Evolutionary conservation across 345 rosid genomes (phyloP), one percentile per base, ranked within the genome.

Genomic region (Draba incana): DNA sequence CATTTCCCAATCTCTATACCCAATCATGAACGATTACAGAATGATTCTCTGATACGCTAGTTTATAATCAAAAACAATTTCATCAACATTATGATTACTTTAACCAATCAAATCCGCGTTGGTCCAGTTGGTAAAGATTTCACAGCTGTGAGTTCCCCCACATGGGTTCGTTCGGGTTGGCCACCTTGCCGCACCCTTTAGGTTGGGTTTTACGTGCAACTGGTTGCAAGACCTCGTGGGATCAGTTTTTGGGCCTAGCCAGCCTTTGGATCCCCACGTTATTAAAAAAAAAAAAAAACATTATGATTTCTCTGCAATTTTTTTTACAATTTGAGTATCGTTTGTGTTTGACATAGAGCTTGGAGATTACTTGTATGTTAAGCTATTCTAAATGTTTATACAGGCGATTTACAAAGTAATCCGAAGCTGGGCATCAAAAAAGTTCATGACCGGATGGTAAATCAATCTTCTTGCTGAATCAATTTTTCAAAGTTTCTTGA

Each of bases 371-470:
- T 68, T 75, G 70, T 62, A 0, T 31, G 53, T 48, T 39, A 69
- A 57, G 79, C 43, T 39, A 69, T 41, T 55, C 5, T 0, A 3
- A 11, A 25, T 52, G 28, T 14, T 68, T 39, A 63, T 54, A 33
- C 81, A 84, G 92, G 84, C 89, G 50, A 51, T 84, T 51, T 78
- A 66, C 71, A 84, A 80, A 78, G 92, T 84, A 16, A 68, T 82
- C 14, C 68, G 88, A 20, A 84, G 92, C 84, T 88, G 92, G 88
- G 88, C 88, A 14, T 83, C 86, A 28, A 86, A 83, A 69, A 88
- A 86, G 78, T 88, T 88, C 14, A 79, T 88, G 85, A 84, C 88
- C 2, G 91, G 95, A 71, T 83, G 91, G 95, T 87, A 57, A 76
- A 28, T 5, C 6, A 78, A 50, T 62, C 52, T 20, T 69, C 51